Conservation (phyloP, 116 monocot species). For the Zostera marina region DNA sequence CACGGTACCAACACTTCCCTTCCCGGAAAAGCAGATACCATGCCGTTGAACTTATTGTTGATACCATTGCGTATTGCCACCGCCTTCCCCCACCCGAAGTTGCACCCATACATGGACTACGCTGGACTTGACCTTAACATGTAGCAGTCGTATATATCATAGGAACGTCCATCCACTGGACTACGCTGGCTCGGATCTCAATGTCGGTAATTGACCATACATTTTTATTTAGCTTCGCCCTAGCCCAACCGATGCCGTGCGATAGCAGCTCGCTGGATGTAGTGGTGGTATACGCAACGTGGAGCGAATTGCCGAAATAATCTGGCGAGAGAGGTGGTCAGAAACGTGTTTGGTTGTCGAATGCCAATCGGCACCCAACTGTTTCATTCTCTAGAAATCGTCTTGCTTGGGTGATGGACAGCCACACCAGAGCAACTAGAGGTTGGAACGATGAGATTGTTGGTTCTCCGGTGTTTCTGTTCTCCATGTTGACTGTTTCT, state of each 20-base stretch:
- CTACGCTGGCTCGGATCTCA: conserved; percentile 8
- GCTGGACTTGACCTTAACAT: conserved; percentile 3
- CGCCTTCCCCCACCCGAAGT: conserved; percentile 52
- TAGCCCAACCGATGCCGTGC: conserved; percentile 25
- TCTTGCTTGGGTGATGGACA: conserved; percentile 32
- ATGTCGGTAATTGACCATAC: conserved; percentile 18
- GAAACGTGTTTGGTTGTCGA: no score
- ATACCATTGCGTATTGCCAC: conserved; percentile 28
- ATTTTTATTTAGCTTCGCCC: conserved; percentile 9
- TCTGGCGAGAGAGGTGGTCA: no score
- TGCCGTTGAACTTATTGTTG: conserved; percentile 46
- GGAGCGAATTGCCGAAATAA: conserved; percentile 37
- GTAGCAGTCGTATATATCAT: not conserved
- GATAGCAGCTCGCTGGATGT: conserved; percentile 25
- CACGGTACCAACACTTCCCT: no score
- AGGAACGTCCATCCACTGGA: conserved; percentile 17
- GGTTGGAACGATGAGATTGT: conserved; percentile 49
- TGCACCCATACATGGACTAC: conserved; percentile 32
- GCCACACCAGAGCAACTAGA: no score
- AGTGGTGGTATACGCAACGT: conserved; percentile 6
- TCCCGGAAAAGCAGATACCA: no score
- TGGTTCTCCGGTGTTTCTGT: not conserved
- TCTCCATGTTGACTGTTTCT: conserved; percentile 46
- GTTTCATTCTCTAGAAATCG: conserved; percentile 5
- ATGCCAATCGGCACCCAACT: no score